phyloP scores from a whole-genome alignment of 1,284 basidiomycete genomes.

The Ceratobasidium sp. region DNA sequence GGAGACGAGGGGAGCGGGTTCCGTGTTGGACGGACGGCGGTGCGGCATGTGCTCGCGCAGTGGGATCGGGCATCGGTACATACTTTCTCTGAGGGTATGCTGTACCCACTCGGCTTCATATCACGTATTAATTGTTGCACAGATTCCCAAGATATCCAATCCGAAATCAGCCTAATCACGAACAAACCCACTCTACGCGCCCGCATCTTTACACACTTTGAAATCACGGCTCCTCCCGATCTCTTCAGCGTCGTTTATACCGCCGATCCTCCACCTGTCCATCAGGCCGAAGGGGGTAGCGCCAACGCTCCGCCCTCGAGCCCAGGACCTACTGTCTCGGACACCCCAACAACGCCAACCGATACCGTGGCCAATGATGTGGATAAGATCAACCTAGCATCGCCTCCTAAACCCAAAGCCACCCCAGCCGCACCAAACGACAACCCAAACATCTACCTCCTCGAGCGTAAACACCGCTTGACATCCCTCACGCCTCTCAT shows the following conservation, averaged over 20 bases:
- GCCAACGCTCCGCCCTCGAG: conserved; percentile 58
- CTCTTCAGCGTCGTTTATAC: conserved; percentile 64
- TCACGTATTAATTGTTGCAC: background rate
- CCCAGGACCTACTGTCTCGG: conserved; percentile 4
- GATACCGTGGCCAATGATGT: conserved; percentile 34
- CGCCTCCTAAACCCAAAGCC: conserved; percentile 55
- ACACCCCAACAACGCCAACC: conserved; percentile 26
- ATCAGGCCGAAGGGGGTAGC: conserved; percentile 1
- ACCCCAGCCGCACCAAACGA: conserved; percentile 45
- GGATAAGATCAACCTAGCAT: conserved; percentile 60
- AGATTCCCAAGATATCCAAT: conserved; percentile 3
- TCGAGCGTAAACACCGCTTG: conserved; percentile 74
- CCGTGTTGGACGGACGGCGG: conserved; percentile 75
- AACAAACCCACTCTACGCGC: conserved; percentile 55
- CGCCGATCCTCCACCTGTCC: conserved; percentile 36
- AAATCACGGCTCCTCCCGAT: conserved; percentile 59
- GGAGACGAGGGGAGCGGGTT: conserved; percentile 84
- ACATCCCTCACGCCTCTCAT: conserved; percentile 77
- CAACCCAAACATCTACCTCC: conserved; percentile 55
- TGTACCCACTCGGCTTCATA: background rate
- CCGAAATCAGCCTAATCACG: conserved; percentile 51
- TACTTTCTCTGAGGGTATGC: background rate
- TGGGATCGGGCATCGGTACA: conserved; percentile 64
- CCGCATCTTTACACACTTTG: conserved; percentile 50
- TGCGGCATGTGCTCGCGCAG: conserved; percentile 69